Conservation (phyloP, 2,329 filamentous ascomycete species). For the Stenocarpella maydis region DNA sequence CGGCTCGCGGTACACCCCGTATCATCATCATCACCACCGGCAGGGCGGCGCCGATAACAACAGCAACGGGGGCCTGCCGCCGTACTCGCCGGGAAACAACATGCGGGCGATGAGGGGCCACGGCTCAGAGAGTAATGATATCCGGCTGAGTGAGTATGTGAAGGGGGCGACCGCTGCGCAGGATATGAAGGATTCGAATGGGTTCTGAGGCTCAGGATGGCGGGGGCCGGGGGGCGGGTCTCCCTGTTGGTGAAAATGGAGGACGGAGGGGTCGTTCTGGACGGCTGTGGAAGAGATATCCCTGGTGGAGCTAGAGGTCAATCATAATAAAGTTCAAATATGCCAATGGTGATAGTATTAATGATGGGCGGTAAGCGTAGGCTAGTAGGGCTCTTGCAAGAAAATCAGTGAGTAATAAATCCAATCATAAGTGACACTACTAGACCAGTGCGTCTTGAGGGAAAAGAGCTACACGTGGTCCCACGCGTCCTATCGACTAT, state of each 20-base stretch:
- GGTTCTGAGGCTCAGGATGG: slow-evolving; percentile 18
- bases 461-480: no score
- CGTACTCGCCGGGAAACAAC: slow-evolving; percentile 40
- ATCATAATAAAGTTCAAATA: neutral
- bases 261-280: neutral
- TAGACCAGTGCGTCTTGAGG: no score
- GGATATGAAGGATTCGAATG: slow-evolving; percentile 45
- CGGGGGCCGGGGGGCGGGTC: neutral
- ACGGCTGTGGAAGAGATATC: neutral
- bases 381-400: neutral
- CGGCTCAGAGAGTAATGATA: slow-evolving; percentile 46
- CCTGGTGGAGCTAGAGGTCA: neutral
- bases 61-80: slow-evolving; percentile 26
- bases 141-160: slow-evolving; percentile 48
- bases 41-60: neutral
- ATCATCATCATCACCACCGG: slow-evolving; percentile 31
- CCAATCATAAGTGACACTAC: neutral
- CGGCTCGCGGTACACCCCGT: slow-evolving; percentile 42
- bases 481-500: no score
- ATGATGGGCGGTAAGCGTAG: neutral
- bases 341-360: neutral
- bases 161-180: slow-evolving; percentile 49
- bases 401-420: neutral
- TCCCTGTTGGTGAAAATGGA: no score
- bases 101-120: slow-evolving; percentile 45